Base-by-base conservation (phyloP, 2,329 filamentous ascomycete genomes). In the Dactylellina parvicollis region DNA sequence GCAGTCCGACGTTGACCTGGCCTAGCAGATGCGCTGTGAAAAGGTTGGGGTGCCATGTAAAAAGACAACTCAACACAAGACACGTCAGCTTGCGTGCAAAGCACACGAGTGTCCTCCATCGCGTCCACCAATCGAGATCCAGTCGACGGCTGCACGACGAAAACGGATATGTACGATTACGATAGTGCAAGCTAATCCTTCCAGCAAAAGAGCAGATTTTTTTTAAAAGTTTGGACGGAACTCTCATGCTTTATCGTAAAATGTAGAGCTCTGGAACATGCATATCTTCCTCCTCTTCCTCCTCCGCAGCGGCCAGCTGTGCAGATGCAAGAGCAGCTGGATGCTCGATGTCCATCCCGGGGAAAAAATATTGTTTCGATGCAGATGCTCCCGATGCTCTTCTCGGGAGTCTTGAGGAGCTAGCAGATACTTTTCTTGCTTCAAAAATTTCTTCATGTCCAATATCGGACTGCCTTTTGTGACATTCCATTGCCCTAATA, bases 201-300 rank as follows among this genome's bases (percentile, higher is more conserved):
- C 36, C 26, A 64, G 22, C 12, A 55, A 54, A n/a, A 54, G 9
- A 40, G 1, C 32, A 18, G 10, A 38, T 38, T 24, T 66, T 18
- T 66, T 38, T 36, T 49, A n/a, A n/a, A n/a, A n/a, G n/a, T 56
- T 70, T 71, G 42, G 66, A 64, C 66, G 66, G 66, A 64, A 64
- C 66, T 71, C 66, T 71, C 44, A 14, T 64, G 30, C 56, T 44
- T 62, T 57, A 57, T 62, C 47, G 34, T 22, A 50, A 32, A 40
- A 16, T 44, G 57, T 40, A 44, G 57, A 62, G 66, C 66, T 56
- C 66, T 71, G 42, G 49, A 56, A 56, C 56, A 67, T 66, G 50
- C 61, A 49, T 49, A 49, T 42, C 34, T 24, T 30, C 38, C 7
- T 40, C n/a, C 22, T 2, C 14, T 42, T 56, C 34, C 24, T 28